These are phyloP conservation scores for Mortierella sp. DNA, from an alignment of 371 early-diverging fungal species.

Conservation along the genomic window DNA sequence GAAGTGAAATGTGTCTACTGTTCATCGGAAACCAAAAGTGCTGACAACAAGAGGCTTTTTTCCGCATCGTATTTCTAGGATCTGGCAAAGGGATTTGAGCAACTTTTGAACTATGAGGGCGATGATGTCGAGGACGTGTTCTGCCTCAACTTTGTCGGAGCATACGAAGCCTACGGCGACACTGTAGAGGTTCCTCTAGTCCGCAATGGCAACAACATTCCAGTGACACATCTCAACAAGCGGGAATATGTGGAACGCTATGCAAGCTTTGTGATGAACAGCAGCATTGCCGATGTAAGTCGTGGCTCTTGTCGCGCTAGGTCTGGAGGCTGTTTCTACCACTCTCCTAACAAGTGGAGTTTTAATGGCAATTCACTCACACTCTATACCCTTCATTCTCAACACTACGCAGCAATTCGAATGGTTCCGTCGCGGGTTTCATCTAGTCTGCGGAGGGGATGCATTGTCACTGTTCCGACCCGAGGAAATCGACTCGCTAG, in stretches of 20 bases:
- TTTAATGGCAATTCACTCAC: not conserved
- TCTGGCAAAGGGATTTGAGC: conserved; percentile 84
- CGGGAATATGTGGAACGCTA: conserved; percentile 86
- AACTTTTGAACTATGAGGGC: conserved; percentile 81
- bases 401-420: conserved; percentile 81
- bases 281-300: conserved; percentile 44
- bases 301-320: not conserved
- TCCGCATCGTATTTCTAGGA: conserved; percentile 59
- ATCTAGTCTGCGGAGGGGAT: conserved; percentile 91
- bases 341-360: not conserved
- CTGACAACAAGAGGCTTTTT: no score
- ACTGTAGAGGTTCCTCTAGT: conserved; percentile 74
- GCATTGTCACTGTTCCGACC: conserved; percentile 92
- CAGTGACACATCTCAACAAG: conserved; percentile 82
- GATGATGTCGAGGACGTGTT: conserved; percentile 91
- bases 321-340: not conserved
- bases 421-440: conserved; percentile 92
- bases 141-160: conserved; percentile 83
- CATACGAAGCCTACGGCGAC: conserved; percentile 84
- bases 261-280: conserved; percentile 82
- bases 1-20: no score
- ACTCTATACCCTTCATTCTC: not conserved
- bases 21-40: no score
- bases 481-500: conserved; percentile 96
- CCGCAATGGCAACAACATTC: conserved; percentile 73